Percentiles rank a stretch among this genome's conserved stretches.
phyloP scores from a whole-genome alignment of 2,329 filamentous ascomycete genomes.

The Dendryphion nanum region DNA sequence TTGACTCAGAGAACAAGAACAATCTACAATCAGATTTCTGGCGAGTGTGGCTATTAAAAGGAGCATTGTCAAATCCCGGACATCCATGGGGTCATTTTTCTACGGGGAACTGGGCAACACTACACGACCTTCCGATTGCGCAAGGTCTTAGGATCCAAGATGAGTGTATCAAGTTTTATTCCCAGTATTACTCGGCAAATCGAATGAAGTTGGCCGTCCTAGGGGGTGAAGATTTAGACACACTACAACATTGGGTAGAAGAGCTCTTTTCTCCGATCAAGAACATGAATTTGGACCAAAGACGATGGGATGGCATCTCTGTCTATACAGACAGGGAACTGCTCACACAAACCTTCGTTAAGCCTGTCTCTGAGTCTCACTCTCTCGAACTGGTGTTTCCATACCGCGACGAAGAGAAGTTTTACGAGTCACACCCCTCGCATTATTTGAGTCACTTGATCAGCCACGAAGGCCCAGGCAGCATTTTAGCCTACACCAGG shows the following conservation, averaged over 20 bases:
- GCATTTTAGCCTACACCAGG: slow-evolving; percentile 87
- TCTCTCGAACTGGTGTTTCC: slow-evolving; percentile 79
- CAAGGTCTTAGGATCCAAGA: slow-evolving; percentile 80
- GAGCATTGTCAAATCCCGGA: slow-evolving; percentile 77
- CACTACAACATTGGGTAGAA: slow-evolving; percentile 77
- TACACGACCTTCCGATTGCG: slow-evolving; percentile 78
- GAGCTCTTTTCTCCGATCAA: slow-evolving; percentile 79
- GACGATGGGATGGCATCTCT: slow-evolving; percentile 64
- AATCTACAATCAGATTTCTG: slow-evolving; percentile 89
- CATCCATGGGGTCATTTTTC: slow-evolving; percentile 92
- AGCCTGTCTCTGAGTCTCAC: slow-evolving; percentile 85
- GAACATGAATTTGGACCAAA: slow-evolving; percentile 74
- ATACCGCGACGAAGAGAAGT: slow-evolving; percentile 77
- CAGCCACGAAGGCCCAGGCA: slow-evolving; percentile 89
- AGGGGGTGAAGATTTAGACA: slow-evolving; percentile 76
- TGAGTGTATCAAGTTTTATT: slow-evolving; percentile 91
- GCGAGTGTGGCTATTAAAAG: slow-evolving; percentile 86
- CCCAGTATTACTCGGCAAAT: slow-evolving; percentile 87
- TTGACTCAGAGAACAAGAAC: slow-evolving; percentile 97
- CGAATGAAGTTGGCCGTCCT: slow-evolving; percentile 89
- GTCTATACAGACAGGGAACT: slow-evolving; percentile 62
- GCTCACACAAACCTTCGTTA: slow-evolving; percentile 75
- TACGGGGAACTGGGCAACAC: slow-evolving; percentile 81
- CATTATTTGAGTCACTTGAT: slow-evolving; percentile 86
- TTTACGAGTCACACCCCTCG: slow-evolving; percentile 78